Evolutionary conservation across 495 filamentous ascomycete species (phyloP), one percentile per base, ranked within the genome.

Genomic region (Trichoderma reesei): DNA sequence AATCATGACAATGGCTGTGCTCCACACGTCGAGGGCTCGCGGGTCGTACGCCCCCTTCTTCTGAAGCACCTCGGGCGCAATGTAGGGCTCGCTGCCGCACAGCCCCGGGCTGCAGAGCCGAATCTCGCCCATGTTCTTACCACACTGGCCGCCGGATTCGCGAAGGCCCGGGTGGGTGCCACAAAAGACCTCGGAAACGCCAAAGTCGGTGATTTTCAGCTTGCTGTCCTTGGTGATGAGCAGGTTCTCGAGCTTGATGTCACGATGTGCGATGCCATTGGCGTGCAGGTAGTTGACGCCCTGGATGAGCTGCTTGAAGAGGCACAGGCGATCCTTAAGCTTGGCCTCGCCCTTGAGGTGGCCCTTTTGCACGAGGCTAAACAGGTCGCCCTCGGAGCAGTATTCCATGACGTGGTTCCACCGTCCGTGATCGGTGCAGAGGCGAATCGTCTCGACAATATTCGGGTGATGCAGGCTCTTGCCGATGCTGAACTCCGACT

Each of bases 361-460:
- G 56, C 80, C 78, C 66, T 83, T 83, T 63, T 82, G 78, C 34
- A 91, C 84, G n/a, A 91, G 71, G 60, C 76, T 77, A 70, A 84
- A 89, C 10, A 93, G 77, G 69, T 93, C 90, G 26, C 89, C 89
- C 60, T 86, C 80, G 7, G 79, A 75, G 75, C 90, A 93, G 67
- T 86, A 92, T 71, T 93, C 89, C 90, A 93, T 93, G 62, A 92
- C 89, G 70, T 91, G 87, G 70, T 88, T 88, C 86, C 87, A 91
- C 39, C 83, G 81, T 37, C 79, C 78, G 67, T 88, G 78, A 69
- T 85, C 74, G 37, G 79, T 84, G 73, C 89, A 90, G 16, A 93
- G 74, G 9, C 85, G 83, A 31, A 88, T 76, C 0, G 88, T 91
- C 68, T 86, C 82, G 67, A 92, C 86, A 65, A 92, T 88, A 70